Evolutionary conservation across 805 yeast species (phyloP).

Genomic region (Pichia membranifaciens): DNA sequence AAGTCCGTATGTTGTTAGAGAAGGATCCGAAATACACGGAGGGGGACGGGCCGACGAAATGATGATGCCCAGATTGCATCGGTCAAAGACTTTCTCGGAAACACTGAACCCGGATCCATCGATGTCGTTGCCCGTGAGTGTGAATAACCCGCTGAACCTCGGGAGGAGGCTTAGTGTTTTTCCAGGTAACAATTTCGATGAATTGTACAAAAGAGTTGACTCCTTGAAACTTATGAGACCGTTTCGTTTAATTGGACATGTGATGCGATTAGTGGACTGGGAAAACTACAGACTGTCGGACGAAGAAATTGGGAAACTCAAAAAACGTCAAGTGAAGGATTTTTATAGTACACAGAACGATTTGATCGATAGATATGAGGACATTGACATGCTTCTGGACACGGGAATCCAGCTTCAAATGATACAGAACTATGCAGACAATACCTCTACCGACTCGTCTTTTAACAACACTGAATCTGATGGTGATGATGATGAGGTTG

Average conservation of each 20-base stretch:
- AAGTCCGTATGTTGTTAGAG: not conserved
- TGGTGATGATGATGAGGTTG: not conserved
- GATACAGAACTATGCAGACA: constrained; percentile 52
- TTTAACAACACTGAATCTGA: not conserved
- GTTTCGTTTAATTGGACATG: constrained; percentile 39
- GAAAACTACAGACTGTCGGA: constrained; percentile 19
- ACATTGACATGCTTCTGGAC: constrained; percentile 61
- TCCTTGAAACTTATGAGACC: constrained; percentile 42
- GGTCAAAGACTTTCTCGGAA: constrained; percentile 6
- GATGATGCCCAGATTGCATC: not conserved
- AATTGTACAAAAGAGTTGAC: constrained; percentile 21
- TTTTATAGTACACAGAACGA: constrained; percentile 59
- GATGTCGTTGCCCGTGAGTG: constrained; percentile 11
- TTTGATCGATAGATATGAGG: constrained; percentile 48
- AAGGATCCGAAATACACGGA: not conserved
- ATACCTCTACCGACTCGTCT: constrained; percentile 14
- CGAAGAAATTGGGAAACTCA: constrained; percentile 20
- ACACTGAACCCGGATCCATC: not conserved
- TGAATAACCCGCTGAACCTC: constrained; percentile 17
- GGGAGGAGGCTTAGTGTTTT: constrained; percentile 24
- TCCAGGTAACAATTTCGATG: constrained; percentile 15
- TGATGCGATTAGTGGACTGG: constrained; percentile 39
- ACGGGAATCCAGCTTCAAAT: constrained; percentile 63
- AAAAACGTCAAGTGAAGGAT: constrained; percentile 28
- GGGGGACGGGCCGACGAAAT: not conserved